Evolutionary conservation across 177 flowering plant species (phyloP).

Genomic region (Vitis hybrid): DNA sequence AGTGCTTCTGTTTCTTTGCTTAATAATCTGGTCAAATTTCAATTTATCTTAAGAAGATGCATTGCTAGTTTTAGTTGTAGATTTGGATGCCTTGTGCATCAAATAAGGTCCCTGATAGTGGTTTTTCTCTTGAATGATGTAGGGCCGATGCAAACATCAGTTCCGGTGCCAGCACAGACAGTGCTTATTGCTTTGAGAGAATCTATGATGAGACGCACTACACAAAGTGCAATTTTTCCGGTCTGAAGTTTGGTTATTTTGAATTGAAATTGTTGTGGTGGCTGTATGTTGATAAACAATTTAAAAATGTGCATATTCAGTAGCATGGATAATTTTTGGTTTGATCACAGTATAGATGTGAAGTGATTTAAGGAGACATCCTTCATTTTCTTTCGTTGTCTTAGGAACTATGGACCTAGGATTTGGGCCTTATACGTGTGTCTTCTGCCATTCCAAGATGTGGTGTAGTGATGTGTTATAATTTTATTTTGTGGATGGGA

Average conservation of each 20-base stretch:
- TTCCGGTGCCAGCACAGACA: slow-evolving; percentile 38
- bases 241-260: slow-evolving; percentile 30
- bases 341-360: no score
- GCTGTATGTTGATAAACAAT: not conserved
- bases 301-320: not conserved
- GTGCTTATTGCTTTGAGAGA: slow-evolving; percentile 62
- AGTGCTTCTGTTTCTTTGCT: not conserved
- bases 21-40: no score
- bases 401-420: not conserved
- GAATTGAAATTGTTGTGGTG: not conserved
- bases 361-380: not conserved
- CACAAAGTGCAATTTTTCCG: slow-evolving; percentile 48
- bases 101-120: not conserved
- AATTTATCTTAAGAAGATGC: no score
- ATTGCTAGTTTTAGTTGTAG: no score
- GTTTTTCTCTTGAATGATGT: not conserved
- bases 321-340: not conserved
- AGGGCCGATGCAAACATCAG: slow-evolving; percentile 28
- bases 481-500: no score
- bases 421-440: not conserved
- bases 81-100: no score
- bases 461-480: no score
- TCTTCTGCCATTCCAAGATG: no score
- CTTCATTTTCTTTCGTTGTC: not conserved
- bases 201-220: slow-evolving; percentile 64